Conservation (phyloP, 208 protist species). For the Wallacemonas rigidus region DNA sequence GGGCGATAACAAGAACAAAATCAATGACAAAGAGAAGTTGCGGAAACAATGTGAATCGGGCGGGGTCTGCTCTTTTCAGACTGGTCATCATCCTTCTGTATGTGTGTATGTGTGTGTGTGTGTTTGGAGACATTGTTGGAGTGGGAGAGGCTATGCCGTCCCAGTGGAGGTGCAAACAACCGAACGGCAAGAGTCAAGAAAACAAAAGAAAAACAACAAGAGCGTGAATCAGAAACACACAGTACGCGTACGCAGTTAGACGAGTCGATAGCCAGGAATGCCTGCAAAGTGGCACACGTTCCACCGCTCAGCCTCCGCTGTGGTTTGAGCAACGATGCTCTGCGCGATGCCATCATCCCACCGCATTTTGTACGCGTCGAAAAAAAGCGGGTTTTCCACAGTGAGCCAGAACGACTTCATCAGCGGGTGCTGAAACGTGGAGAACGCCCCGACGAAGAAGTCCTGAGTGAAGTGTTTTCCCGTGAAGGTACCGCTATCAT, state of each 20-base stretch:
- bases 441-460: constrained; percentile 35
- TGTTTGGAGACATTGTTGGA: no score
- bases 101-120: no score
- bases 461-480: constrained; percentile 30
- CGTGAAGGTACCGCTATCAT: constrained; percentile 17
- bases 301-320: constrained; percentile 17
- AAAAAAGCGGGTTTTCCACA: constrained; percentile 23
- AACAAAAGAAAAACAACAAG: constrained; percentile 6
- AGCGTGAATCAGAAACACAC: background rate
- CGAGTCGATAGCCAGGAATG: constrained; percentile 22
- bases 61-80: no score
- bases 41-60: no score
- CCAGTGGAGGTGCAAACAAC: no score
- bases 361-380: constrained; percentile 22
- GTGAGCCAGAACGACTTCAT: constrained; percentile 31
- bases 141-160: no score
- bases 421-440: constrained; percentile 22
- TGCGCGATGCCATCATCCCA: constrained; percentile 31
- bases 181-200: constrained; percentile 13
- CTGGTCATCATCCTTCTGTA: no score
- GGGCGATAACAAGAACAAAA: no score
- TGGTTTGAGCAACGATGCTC: constrained; percentile 23
- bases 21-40: no score
- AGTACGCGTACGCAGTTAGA: background rate
- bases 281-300: constrained; percentile 19